phyloP scores from a whole-genome alignment of 202 grass and related monocot genomes.

The Panicum hallii region DNA sequence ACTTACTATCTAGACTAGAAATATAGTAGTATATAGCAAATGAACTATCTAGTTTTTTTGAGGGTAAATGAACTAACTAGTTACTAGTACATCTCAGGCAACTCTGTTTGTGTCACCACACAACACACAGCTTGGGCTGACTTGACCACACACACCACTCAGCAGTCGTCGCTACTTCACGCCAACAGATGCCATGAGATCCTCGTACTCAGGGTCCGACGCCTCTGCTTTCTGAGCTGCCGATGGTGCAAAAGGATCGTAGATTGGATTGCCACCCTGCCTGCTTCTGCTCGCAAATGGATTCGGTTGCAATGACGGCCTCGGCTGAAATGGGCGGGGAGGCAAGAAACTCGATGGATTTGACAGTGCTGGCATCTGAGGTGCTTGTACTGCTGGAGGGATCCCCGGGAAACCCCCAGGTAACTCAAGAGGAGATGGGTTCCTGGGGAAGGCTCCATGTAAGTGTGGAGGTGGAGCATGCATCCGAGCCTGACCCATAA shows the following conservation, averaged over 20 bases:
- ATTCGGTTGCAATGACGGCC: conserved; percentile 44
- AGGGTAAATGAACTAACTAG: neutral
- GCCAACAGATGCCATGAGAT: conserved; percentile 79
- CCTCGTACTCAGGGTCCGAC: conserved; percentile 68
- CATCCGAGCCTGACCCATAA: conserved; percentile 29
- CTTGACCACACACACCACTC: neutral
- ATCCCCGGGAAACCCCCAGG: conserved; percentile 41
- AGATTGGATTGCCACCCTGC: conserved; percentile 54
- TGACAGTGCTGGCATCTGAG: neutral
- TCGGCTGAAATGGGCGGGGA: conserved; percentile 38
- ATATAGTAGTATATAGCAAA: too few relatives aligned
- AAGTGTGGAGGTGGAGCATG: conserved; percentile 49
- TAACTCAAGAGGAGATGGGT: conserved; percentile 33
- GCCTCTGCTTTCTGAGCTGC: conserved; percentile 47
- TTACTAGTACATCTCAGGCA: neutral
- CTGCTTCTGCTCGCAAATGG: conserved; percentile 38
- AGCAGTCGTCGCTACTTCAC: conserved; percentile 47
- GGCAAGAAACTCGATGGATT: conserved; percentile 44
- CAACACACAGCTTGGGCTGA: too few relatives aligned
- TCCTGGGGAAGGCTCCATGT: conserved; percentile 43
- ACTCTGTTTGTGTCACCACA: neutral
- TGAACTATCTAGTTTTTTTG: too few relatives aligned
- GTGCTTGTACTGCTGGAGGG: conserved; percentile 44
- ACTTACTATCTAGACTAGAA: too few relatives aligned
- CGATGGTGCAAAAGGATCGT: conserved; percentile 68